Evolutionary conservation across 768 basidiomycete species (phyloP), one percentile per base, ranked within the genome.

Genomic region (Mycena albidolilacea): DNA sequence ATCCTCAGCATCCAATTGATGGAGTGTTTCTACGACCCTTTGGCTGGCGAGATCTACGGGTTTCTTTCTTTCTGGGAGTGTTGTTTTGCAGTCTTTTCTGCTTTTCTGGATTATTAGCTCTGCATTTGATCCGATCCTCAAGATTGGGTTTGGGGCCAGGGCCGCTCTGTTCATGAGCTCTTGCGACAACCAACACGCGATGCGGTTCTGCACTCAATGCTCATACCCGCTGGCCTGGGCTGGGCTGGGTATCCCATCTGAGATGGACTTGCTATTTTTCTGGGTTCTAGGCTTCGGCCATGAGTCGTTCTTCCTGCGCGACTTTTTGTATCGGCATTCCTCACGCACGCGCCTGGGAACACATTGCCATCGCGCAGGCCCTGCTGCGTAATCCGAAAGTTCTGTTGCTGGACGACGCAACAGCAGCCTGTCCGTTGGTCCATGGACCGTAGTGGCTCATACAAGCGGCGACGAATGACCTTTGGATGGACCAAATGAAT

Each of bases 371-470:
- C 76, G 97, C 97, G 5, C 91, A 96, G 72, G 97, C 97, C 9
- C 86, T 98, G n/a, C 86, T 98, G 30, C 90, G 95, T 19, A 95
- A 97, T 77, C 97, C 97, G n/a, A 94, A 93, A 78, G 95, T 98
- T 59, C 85, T 98, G 64, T 85, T 97, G 21, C 83, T 97, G 72
- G 95, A 97, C 80, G 95, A 97, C 80, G 95, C 95, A 7, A 97
- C 95, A 39, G 58, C 15, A 39, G 58, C 15, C 6, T n/a, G n/a
- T n/a, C n/a, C n/a, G n/a, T n/a, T n/a, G n/a, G n/a, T n/a, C 19
- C 12, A 17, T 30, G 37, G 5, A 3, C 7, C 54, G 30, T 8
- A 35, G 21, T 12, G 30, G 6, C n/a, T n/a, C n/a, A n/a, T n/a
- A n/a, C n/a, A 37, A 37, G 9, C 35, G 38, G 14, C 15, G 57